Percentiles rank a stretch among this genome's conserved stretches.
Evolutionary conservation across 208 protist genomes (phyloP).

Genomic region (Leishmania major): DNA sequence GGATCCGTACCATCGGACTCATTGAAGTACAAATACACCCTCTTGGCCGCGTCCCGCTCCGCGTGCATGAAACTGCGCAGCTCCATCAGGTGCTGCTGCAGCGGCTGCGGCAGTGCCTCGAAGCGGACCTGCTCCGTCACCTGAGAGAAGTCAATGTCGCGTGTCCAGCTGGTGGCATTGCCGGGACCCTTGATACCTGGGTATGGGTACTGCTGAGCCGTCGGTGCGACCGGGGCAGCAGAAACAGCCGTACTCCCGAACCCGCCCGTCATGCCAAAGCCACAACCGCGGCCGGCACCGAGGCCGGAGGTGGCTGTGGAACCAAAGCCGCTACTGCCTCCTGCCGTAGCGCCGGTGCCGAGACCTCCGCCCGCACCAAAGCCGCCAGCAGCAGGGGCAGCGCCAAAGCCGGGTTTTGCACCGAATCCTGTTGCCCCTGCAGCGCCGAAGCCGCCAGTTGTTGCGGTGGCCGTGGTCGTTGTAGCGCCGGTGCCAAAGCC

Average conservation of each 20-base stretch:
- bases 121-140: constrained; percentile 75
- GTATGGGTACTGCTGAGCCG: constrained; percentile 56
- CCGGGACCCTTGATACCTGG: constrained; percentile 74
- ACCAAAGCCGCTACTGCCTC: constrained; percentile 25
- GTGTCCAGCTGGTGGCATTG: constrained; percentile 57
- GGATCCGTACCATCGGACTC: constrained; percentile 25
- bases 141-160: constrained; percentile 68
- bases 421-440: constrained; percentile 1
- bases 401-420: constrained; percentile 31
- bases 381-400: not conserved
- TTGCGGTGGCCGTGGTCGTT: constrained; percentile 10
- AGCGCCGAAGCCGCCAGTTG: constrained; percentile 32
- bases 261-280: constrained; percentile 28
- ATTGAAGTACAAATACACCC: constrained; percentile 62
- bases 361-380: constrained; percentile 28
- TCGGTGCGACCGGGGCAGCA: constrained; percentile 14
- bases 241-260: constrained; percentile 14
- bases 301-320: constrained; percentile 2
- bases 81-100: constrained; percentile 82
- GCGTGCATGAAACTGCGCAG: constrained; percentile 74
- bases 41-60: constrained; percentile 58
- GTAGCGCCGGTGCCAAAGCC: constrained; percentile 22
- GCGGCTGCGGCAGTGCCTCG: constrained; percentile 57
- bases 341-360: constrained; percentile 3
- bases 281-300: constrained; percentile 6